Evolutionary conservation across 768 basidiomycete species (phyloP), one percentile per base, ranked within the genome.

Genomic region (Russula emetica): DNA sequence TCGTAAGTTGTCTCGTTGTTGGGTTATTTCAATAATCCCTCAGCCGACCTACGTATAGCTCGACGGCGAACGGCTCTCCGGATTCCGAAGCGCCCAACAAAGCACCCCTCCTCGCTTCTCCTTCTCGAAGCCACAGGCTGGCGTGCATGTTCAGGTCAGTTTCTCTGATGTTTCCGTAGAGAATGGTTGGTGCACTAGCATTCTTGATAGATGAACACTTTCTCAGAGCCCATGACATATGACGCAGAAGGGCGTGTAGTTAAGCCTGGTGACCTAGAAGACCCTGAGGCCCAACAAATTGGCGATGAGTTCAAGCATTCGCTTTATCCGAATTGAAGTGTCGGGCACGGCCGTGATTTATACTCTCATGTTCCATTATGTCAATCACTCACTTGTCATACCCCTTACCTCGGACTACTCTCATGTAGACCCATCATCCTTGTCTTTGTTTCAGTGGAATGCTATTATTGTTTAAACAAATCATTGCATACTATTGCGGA

Each of bases 231-330:
- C 55, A 60, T 76, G 36, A 80, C 80, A 57, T 88, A 85, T 68
- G 85, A 87, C 67, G 82, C 79, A 0, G 69, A 79, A n/a, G 86
- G 86, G 44, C 78, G 80, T 38, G 61, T 69, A n/a, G 70, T 78
- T 38, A 79, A 77, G 64, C 67, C 44, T 22, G 80, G 80, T 55
- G 72, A 72, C 24, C 82, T 78, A 64, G 87, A n/a, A n/a, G n/a
- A 88, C 70, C 77, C 81, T 10, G 87, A 88, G 72, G 78, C 83
- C 20, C 84, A 85, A 61, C 75, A 73, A 57, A 83, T 83, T 69
- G 80, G 74, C 69, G 76, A 80, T 60, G 87, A 88, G 66, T 86
- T 86, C 78, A 88, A 88, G 72, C 80, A 77, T 22, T 83, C 83
- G 30, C 36, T 42, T 13, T 67, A 64, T 24, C 32, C 55, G 50